A percentile compares a stretch with the other conserved stretches of the same genome.
Evolutionary conservation across 192 early-diverging fungal genomes (phyloP).

Genomic region (Coemansia sp.): DNA sequence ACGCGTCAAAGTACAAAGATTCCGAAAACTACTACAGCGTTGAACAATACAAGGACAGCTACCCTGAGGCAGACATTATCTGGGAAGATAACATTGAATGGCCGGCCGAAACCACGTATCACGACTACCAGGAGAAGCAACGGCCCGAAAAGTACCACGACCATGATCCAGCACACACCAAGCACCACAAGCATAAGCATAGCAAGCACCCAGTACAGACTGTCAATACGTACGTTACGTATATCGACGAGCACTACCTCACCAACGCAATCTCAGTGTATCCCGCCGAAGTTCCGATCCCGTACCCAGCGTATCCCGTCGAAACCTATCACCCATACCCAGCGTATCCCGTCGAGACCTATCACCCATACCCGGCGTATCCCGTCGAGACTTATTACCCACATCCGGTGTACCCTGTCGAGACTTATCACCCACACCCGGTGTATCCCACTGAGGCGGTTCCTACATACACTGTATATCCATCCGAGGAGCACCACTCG

Average conservation of each 20-base stretch:
- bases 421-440: background rate
- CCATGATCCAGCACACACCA: background rate
- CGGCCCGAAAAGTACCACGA: slow-evolving; percentile 1
- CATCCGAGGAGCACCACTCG: background rate
- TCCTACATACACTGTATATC: background rate
- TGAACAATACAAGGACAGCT: slow-evolving; percentile 1
- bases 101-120: background rate
- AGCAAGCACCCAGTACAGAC: background rate
- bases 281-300: background rate
- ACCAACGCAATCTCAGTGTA: background rate
- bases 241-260: slow-evolving; percentile 1
- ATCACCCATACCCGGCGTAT: background rate
- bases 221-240: background rate
- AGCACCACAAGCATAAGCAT: background rate
- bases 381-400: background rate
- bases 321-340: background rate
- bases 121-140: background rate
- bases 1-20: background rate
- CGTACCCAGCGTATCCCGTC: background rate
- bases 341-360: background rate
- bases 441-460: background rate
- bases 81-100: background rate
- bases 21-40: background rate
- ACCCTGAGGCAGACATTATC: background rate
- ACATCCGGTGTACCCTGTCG: background rate